Evolutionary conservation across 1,284 basidiomycete genomes (phyloP).

Genomic region (Mycena sp.): DNA sequence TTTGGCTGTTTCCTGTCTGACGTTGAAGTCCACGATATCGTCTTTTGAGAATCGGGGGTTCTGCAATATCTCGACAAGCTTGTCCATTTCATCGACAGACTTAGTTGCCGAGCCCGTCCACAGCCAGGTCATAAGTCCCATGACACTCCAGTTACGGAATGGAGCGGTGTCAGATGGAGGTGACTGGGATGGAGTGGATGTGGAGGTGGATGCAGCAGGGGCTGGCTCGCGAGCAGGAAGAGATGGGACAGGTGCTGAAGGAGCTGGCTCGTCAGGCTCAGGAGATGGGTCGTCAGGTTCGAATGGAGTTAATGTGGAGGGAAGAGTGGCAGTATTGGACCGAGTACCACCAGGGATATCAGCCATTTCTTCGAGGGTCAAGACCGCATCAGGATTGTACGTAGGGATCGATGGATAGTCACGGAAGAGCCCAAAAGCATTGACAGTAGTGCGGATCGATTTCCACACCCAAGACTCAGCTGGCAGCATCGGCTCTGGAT

Average conservation of each 20-base stretch:
- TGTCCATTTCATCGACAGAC: constrained; percentile 28
- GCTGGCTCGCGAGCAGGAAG: neutral
- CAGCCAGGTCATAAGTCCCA: constrained; percentile 33
- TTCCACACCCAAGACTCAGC: too few relatives aligned
- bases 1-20: constrained; percentile 20
- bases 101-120: constrained; percentile 33
- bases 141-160: constrained; percentile 31
- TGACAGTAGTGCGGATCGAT: constrained; percentile 22
- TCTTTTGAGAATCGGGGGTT: constrained; percentile 29
- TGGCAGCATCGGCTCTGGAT: too few relatives aligned
- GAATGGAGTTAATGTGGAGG: neutral
- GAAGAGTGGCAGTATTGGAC: neutral
- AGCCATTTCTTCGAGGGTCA: too few relatives aligned
- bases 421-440: constrained; percentile 40
- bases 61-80: constrained; percentile 31
- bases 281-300: neutral
- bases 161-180: neutral
- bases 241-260: too few relatives aligned
- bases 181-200: neutral
- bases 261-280: neutral
- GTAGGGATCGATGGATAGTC: constrained; percentile 16
- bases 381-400: too few relatives aligned
- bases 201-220: neutral
- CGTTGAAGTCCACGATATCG: constrained; percentile 29
- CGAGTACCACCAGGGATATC: too few relatives aligned